Evolutionary conservation across 108 stramenopile species (phyloP), one percentile per base, ranked within the genome.

Genomic region (Pseudonitzschia pungens): DNA sequence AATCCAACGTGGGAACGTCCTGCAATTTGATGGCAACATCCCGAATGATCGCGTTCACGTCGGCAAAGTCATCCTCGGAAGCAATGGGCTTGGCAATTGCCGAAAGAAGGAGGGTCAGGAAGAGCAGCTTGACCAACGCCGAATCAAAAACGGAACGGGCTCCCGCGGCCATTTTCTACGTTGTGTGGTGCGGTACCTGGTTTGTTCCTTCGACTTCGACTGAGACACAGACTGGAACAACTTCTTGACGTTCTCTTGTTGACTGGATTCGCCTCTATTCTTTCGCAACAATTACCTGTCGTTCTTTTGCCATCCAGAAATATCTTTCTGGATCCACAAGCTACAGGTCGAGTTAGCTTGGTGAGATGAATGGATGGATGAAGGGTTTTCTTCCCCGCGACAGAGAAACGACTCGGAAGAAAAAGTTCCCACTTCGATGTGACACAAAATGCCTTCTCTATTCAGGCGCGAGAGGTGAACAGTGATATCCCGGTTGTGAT

Each of bases 21-120:
- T 44, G 66, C 22, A 67, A 0, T 21, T 50, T 50, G 2, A 67
- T 20, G 0, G 0, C 44, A 2, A 67, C 66, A 24, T 67, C 44
- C 14, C 22, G 5, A 12, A 67, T 14, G 21, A 67, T 67, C 36
- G 42, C 16, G 50, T 67, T 67, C 15, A 67, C 45, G n/a, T 67
- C 48, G 18, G 44, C 48, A 67, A 67, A 67, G n/a, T 63, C 62
- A 8, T 18, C 45, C 10, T 14, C 45, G 45, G 45, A 18, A 20
- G 54, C 54, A 22, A 24, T 9, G 4, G 54, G 22, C 22, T 22
- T 24, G 21, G 50, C 50, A 22, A 24, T 20, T 55, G 54, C 22
- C n/a, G 54, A 55, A 55, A 55, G 54, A 22, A 26, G 54, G 16
- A 55, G 54, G 16, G 16, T 14, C 5, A 24, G 54, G 5, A 55